Evolutionary conservation across 768 basidiomycete species (phyloP).

Genomic region (Mycena epipterygia): DNA sequence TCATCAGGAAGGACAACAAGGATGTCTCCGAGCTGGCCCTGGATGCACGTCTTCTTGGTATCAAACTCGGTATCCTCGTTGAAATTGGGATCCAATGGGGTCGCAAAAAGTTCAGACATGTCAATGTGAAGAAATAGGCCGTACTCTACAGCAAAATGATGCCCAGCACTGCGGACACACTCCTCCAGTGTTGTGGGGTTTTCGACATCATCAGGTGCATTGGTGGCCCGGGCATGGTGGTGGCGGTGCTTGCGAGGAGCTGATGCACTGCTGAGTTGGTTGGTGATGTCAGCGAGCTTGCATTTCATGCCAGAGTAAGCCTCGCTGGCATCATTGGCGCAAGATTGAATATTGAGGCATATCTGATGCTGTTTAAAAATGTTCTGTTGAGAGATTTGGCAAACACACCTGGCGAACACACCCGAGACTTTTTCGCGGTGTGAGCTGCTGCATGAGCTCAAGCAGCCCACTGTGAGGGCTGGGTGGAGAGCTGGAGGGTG

Average conservation of each 20-base stretch:
- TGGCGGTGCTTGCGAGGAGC: slow-evolving; percentile 14
- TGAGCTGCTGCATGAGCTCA: slow-evolving; percentile 12
- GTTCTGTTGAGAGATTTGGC: too few species aligned
- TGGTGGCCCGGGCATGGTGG: neutral
- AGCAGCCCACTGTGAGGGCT: slow-evolving; percentile 9
- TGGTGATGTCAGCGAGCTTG: slow-evolving; percentile 16
- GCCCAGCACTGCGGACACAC: slow-evolving; percentile 11
- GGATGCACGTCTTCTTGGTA: neutral
- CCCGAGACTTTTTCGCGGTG: slow-evolving; percentile 7
- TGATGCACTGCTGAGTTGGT: neutral
- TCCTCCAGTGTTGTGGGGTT: slow-evolving; percentile 7
- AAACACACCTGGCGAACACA: neutral
- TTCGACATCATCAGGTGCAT: slow-evolving; percentile 9
- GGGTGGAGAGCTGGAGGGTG: neutral
- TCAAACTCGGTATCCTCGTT: slow-evolving; percentile 16
- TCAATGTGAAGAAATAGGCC: slow-evolving; percentile 12
- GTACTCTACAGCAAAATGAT: slow-evolving; percentile 7
- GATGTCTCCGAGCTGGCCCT: slow-evolving; percentile 26
- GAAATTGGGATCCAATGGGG: neutral
- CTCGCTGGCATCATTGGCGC: neutral
- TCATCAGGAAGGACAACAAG: neutral
- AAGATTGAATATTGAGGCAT: neutral
- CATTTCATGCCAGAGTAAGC: neutral
- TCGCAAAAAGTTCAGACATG: neutral
- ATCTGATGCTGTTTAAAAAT: neutral